Evolutionary conservation across 139 green algal species (phyloP), one percentile per base, ranked within the genome.

Genomic region (Chlamydomonas eustigma): DNA sequence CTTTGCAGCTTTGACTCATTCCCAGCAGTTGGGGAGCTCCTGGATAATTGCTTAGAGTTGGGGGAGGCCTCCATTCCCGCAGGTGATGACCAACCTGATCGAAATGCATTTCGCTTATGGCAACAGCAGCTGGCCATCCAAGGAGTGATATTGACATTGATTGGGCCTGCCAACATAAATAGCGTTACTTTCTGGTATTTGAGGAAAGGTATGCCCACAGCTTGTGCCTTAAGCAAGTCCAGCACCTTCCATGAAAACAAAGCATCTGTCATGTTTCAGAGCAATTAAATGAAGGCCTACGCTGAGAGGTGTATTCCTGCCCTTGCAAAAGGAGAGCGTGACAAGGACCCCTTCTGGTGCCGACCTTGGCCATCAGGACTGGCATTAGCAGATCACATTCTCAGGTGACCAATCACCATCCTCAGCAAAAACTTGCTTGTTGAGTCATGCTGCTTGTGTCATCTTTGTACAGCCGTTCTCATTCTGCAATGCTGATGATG

Each of bases 131-230:
- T 68, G 12, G 34, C n/a, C 22, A 31, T 68, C 12, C 52, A 28
- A 4, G 52, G 52, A 25, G n/a, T 8, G 6, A 28, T 37, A 31
- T 6, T 68, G 4, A 31, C 22, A 4, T 28, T 68, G 4, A 28
- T 68, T 4, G 52, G 52, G 52, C 52, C 52, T 4, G 6, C 52
- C 52, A 68, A 28, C 52, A 22, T 68, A 4, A 31, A 68, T 28
- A 68, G 52, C 52, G 52, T 68, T 4, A 68, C 52, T 4, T 68
- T 68, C 52, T 68, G 52, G 52, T 68, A 68, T 28, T 68, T 25
- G 52, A 68, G 52, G 52, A 25, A 68, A 31, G 52, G 52, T 58
- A 18, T 58, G 44, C n/a, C n/a, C n/a, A n/a, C n/a, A n/a, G n/a
- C n/a, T n/a, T n/a, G n/a, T n/a, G n/a, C n/a, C n/a, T n/a, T n/a